Percentiles rank a stretch among this genome's conserved stretches.
phyloP scores from a whole-genome alignment of 495 filamentous ascomycete species.

The Aeminium ludgeri region DNA sequence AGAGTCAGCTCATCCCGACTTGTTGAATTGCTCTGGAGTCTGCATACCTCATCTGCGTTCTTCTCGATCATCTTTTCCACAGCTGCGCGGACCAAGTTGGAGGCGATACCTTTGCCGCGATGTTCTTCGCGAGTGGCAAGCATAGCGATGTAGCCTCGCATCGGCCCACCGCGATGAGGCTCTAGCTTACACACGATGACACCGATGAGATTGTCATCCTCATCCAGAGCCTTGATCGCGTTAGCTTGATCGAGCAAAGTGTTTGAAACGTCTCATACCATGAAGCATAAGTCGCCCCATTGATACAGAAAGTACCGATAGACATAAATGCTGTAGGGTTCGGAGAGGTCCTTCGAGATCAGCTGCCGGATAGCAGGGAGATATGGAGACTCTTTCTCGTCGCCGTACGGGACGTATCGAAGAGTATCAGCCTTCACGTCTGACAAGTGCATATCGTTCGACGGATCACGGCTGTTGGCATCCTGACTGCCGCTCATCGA shows the following conservation, averaged over 20 bases:
- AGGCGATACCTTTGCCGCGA: slow-evolving; percentile 79
- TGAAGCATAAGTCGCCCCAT: slow-evolving; percentile 92
- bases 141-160: slow-evolving; percentile 98
- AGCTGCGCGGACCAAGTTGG: slow-evolving; percentile 69
- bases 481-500: slow-evolving; percentile 11
- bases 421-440: slow-evolving; percentile 26
- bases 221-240: slow-evolving; percentile 45
- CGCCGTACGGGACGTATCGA: slow-evolving; percentile 70
- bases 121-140: slow-evolving; percentile 65
- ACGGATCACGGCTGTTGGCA: slow-evolving; percentile 1
- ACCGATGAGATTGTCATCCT: slow-evolving; percentile 43
- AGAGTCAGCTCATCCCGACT: neutral
- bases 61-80: slow-evolving; percentile 79
- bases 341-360: slow-evolving; percentile 92
- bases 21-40: neutral
- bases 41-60: slow-evolving; percentile 64
- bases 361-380: slow-evolving; percentile 76
- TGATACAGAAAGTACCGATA: slow-evolving; percentile 97
- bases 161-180: slow-evolving; percentile 58
- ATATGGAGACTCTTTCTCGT: slow-evolving; percentile 58
- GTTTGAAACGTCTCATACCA: slow-evolving; percentile 34
- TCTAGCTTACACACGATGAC: slow-evolving; percentile 97
- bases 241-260: slow-evolving; percentile 3
- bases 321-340: slow-evolving; percentile 99
- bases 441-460: neutral